Evolutionary conservation across 148 eudicot genomes (phyloP).

Genomic region (Talinum fruticosum): DNA sequence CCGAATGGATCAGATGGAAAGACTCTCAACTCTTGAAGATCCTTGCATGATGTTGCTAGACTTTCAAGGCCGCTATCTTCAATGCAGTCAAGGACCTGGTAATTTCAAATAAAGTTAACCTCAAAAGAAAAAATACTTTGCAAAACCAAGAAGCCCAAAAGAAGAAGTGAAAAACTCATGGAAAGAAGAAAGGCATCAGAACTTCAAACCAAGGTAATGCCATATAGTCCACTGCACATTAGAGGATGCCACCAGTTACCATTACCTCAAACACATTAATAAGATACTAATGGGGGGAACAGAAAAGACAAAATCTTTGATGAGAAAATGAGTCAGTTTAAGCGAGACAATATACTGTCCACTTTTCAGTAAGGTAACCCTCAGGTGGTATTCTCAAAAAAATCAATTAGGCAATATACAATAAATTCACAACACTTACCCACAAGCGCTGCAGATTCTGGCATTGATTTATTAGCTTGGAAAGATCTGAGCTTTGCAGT

Average conservation of each 20-base stretch:
- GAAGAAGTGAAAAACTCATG: neutral
- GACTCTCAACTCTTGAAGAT: slow-evolving; percentile 63
- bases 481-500: slow-evolving; percentile 55
- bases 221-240: neutral
- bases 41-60: slow-evolving; percentile 57
- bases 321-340: neutral
- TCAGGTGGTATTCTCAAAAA: neutral
- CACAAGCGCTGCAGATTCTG: slow-evolving; percentile 65
- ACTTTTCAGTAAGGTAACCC: neutral
- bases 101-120: neutral
- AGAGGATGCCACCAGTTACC: neutral
- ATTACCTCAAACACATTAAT: neutral
- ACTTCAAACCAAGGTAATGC: neutral
- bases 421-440: slow-evolving; percentile 36
- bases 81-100: slow-evolving; percentile 69
- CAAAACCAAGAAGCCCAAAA: neutral
- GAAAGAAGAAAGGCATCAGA: neutral
- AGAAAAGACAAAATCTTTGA: neutral
- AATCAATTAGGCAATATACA: neutral
- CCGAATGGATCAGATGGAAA: slow-evolving; percentile 77
- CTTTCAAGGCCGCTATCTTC: slow-evolving; percentile 63
- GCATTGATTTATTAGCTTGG: slow-evolving; percentile 50
- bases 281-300: neutral
- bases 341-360: neutral
- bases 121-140: neutral